Evolutionary conservation across 176 grass and related monocot genomes (phyloP).

Genomic region (Raddia guianensis): DNA sequence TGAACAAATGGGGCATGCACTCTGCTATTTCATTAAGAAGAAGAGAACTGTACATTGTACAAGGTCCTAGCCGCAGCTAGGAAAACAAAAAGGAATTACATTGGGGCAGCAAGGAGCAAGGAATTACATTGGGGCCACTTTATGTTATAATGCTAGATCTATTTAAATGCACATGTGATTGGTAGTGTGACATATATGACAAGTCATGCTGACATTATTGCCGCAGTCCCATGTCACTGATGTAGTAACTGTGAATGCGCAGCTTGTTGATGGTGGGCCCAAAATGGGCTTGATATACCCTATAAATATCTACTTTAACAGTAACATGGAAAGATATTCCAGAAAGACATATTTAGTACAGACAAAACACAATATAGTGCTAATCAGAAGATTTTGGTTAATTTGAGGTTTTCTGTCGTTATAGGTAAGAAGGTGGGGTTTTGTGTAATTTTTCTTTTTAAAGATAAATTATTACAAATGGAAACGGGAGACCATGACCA

Average conservation of each 20-base stretch:
- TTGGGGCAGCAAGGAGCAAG: no score
- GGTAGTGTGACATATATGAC: neutral
- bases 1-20: no score
- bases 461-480: slow-evolving; percentile 1
- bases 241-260: no score
- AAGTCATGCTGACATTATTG: neutral
- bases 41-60: no score
- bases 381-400: neutral
- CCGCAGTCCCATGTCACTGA: no score
- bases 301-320: no score
- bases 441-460: slow-evolving; percentile 40
- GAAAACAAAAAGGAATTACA: no score
- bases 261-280: no score
- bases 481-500: neutral
- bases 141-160: neutral
- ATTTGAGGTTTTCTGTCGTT: neutral
- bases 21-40: no score
- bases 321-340: slow-evolving; percentile 8
- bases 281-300: no score
- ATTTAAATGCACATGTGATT: neutral
- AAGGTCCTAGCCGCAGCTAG: no score
- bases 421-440: neutral
- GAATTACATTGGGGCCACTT: neutral
- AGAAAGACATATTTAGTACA: slow-evolving; percentile 13
- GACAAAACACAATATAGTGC: neutral